Base-by-base conservation (phyloP, 208 protist species). In the Lotmaria passim region DNA sequence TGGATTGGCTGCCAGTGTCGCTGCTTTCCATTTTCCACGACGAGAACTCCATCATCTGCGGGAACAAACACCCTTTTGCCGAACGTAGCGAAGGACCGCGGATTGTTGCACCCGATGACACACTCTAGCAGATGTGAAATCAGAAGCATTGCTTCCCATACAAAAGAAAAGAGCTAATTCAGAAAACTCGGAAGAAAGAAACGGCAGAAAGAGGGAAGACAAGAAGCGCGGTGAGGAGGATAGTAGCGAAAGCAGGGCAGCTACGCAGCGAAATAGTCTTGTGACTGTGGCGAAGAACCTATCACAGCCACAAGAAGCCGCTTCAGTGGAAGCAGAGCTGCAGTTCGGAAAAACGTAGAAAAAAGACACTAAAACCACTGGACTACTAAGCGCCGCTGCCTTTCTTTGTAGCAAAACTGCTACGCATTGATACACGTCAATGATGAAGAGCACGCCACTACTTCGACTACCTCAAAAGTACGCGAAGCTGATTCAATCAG, bases 1-100 rank as follows among this genome's bases (percentile, higher is more conserved):
- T 53, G 24, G 43, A 75, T 62, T 10, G 87, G 81, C 26, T 80
- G 36, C 84, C 88, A 94, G n/a, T 88, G 75, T 23, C 36, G 61
- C 23, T 79, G 79, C 14, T 78, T 36, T 34, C 23, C 46, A 0
- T 58, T 38, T 23, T 82, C 56, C 12, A 60, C 65, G 5, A 84
- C 43, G 36, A 88, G 34, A 24, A 93, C 71, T 47, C 82, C 74
- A 62, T 79, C 69, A 24, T 81, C 79, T 1, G 73, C 71, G n/a
- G 79, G 83, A 30, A 85, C 8, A 55, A 89, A 84, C 23, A 85
- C 26, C 12, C 43, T 62, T 19, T 79, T 62, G 24, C 62, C 64
- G 43, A 75, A 70, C 1, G 57, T 38, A n/a, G 63, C 76, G 19
- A 88, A 82, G 23, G 55, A 23, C 7, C 17, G 44, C 15, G 75